Base-by-base conservation (phyloP, 2,329 filamentous ascomycete species). In the Xylaria sp. region DNA sequence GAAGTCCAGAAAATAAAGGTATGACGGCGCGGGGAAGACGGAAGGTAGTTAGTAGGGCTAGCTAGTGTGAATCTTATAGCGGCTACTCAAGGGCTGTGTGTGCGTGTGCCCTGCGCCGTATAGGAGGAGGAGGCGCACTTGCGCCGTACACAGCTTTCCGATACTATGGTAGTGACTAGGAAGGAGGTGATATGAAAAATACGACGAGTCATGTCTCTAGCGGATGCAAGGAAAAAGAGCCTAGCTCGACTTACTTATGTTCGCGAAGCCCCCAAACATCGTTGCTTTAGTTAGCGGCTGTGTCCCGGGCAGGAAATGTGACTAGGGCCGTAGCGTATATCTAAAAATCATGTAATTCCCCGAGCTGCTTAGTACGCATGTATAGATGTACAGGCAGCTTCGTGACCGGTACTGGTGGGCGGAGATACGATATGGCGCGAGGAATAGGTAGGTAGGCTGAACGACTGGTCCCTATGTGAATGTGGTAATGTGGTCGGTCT, bases 201-300 rank as follows among this genome's bases (percentile, higher is more conserved):
- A 34, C 38, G 40, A 38, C 37, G 46, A 44, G 24, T 26, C 40
- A 8, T 44, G 48, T 54, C 40, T 51, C 47, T 48, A n/a, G n/a
- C 39, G 42, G 24, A n/a, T 11, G 22, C 52, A 59, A 45, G n/a
- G 22, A 43, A 54, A 48, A 34, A 48, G 45, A 53, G 26, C 29
- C 41, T 50, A 24, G 52, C 34, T 45, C 9, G 26, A 68, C 68
- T 69, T 68, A 70, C 68, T 54, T 20, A 70, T 49, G 56, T 54
- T 63, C 46, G 60, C 58, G 52, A 69, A 54, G 8, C 61, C 62
- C 24, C 64, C 60, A 54, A 69, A 68, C 68, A 70, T 70, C 24
- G 11, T 56, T 51, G 41, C 48, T 21, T 49, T 52, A 42, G 57
- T 56, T 44, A 47, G 51, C 48, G 24, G 40, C 17, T 21, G 52